These are phyloP conservation scores for Ramicandelaber brevisporus DNA, from an alignment of 192 early-diverging fungal genomes.

Conservation along the genomic window DNA sequence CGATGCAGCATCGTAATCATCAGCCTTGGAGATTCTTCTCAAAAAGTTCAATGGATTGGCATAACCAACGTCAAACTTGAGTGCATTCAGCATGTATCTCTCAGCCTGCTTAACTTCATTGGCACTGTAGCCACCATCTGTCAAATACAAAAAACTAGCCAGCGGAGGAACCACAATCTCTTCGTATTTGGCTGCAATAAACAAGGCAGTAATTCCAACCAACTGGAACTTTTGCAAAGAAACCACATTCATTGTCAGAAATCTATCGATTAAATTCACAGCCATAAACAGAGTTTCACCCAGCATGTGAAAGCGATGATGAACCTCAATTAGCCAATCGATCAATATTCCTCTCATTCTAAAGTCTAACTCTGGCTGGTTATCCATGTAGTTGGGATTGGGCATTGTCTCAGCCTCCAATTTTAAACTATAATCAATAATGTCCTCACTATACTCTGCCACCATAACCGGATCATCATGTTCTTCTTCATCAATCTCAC, in stretches of 20 bases:
- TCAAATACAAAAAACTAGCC: constrained; percentile 62
- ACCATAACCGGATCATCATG: constrained; percentile 72
- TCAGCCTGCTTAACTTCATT: constrained; percentile 81
- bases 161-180: constrained; percentile 67
- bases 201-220: constrained; percentile 72
- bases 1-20: constrained; percentile 70
- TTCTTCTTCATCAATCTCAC: constrained; percentile 59
- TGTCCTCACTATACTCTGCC: constrained; percentile 80
- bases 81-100: constrained; percentile 63
- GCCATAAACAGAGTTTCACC: constrained; percentile 86
- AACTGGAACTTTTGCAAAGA: constrained; percentile 71
- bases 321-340: constrained; percentile 88
- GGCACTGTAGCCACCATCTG: constrained; percentile 47
- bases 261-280: constrained; percentile 87
- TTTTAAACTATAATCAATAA: constrained; percentile 61
- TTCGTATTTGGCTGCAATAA: constrained; percentile 88
- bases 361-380: constrained; percentile 70
- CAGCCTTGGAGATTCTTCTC: constrained; percentile 66
- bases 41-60: constrained; percentile 82
- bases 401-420: constrained; percentile 58
- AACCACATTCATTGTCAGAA: constrained; percentile 64
- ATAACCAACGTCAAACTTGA: constrained; percentile 70
- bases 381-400: constrained; percentile 52
- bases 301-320: constrained; percentile 71
- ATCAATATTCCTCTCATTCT: constrained; percentile 75